Percentiles rank a stretch among this genome's conserved stretches.
phyloP scores from a whole-genome alignment of 23 red algal genomes.

The Gracilariopsis chorda region DNA sequence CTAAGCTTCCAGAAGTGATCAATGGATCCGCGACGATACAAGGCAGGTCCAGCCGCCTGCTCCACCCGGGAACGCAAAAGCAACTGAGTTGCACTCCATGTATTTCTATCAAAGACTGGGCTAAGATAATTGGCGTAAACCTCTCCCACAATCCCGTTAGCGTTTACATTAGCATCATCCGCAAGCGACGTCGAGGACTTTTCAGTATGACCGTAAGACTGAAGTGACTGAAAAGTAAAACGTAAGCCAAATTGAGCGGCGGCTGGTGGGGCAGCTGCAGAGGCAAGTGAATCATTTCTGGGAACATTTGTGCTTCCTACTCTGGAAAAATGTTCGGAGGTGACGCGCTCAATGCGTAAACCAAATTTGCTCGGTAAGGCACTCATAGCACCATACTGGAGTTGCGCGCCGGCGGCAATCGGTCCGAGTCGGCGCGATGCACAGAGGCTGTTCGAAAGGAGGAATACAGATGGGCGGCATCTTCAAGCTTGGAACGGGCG shows the following conservation, averaged over 20 bases:
- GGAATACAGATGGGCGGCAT: no score
- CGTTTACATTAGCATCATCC: not conserved
- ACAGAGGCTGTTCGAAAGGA: no score
- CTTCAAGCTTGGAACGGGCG: no score
- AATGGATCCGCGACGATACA: conserved; percentile 35
- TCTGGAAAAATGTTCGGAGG: conserved; percentile 3
- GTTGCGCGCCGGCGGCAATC: not conserved
- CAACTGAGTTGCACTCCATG: not conserved
- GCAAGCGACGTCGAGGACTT: conserved; percentile 20
- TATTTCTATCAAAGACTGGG: not conserved
- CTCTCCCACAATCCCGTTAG: conserved; percentile 24
- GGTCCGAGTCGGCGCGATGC: not conserved
- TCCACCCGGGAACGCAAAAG: not conserved
- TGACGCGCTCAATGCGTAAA: conserved; percentile 38
- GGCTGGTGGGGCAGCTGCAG: not conserved
- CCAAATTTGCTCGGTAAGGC: conserved; percentile 5
- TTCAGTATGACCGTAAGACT: conserved; percentile 63
- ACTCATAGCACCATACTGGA: not conserved
- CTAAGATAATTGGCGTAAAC: not conserved
- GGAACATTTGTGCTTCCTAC: not conserved
- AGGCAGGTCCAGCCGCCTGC: conserved; percentile 23
- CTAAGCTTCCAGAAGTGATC: conserved; percentile 21
- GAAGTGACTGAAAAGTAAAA: conserved; percentile 64
- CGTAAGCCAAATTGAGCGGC: not conserved
- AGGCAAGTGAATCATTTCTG: no score